Evolutionary conservation across 108 stramenopile species (phyloP), one percentile per base, ranked within the genome.

Genomic region (Cyclotella atomus): DNA sequence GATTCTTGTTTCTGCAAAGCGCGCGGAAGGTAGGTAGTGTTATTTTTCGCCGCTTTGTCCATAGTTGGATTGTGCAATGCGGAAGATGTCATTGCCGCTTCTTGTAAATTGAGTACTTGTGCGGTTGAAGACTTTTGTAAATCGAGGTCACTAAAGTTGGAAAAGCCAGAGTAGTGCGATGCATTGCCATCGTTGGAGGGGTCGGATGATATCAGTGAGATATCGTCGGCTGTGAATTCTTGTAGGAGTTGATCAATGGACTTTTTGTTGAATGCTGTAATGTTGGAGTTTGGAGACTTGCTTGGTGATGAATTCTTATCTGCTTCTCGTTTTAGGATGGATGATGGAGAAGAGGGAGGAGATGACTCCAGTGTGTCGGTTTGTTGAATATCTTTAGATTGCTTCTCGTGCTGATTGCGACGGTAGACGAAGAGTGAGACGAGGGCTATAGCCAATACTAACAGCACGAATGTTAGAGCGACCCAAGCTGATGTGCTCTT

Each of bases 151-250:
- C 6, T 17, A n/a, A 57, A 57, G 14, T n/a, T n/a, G 9, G 56
- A 57, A 57, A 57, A 8, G 1, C 56, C 29, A 30, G 56, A 57
- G 30, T 30, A 57, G 28, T 30, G 15, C 2, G 56, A 32, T 2
- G 56, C 12, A n/a, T n/a, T n/a, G 1, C 15, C 20, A 32, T 30
- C 56, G 30, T 30, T 57, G 5, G 28, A 28, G 1, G 29, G 56
- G 30, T 57, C 56, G 52, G 52, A 52, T 12, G 56, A 57, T 10
- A 30, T n/a, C 4, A 57, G 28, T 14, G 17, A n/a, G 10, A 57
- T 57, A 1, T 57, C 56, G 32, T 57, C 56, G 30, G 29, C 16
- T 19, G 52, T 52, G 4, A 57, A 57, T 57, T 57, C 56, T 57
- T 57, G 56, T 12, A 57, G 12, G 4, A 57, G 2, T 57, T 57